These are phyloP conservation scores for Erodium texanum DNA, from an alignment of 441 rosid species.

Conservation along the genomic window DNA sequence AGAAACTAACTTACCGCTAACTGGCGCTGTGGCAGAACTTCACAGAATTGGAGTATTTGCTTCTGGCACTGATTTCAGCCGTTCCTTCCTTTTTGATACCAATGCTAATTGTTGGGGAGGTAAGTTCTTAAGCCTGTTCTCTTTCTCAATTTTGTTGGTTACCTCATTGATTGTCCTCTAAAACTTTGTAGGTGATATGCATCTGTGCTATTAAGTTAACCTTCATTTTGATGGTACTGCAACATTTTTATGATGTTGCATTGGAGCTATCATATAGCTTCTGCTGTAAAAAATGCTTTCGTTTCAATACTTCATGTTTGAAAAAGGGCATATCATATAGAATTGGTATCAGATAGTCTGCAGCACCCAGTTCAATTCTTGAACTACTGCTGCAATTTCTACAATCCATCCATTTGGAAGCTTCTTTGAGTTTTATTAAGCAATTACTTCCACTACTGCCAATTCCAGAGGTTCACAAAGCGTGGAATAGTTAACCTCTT, in stretches of 20 bases:
- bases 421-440: neutral
- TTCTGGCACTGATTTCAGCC: constrained; percentile 67
- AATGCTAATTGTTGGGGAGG: constrained; percentile 60
- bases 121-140: constrained; percentile 7
- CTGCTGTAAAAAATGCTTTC: neutral
- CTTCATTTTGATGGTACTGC: neutral
- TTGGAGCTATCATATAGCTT: neutral
- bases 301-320: too few species aligned
- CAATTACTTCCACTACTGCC: neutral
- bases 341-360: too few species aligned
- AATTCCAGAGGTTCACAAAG: neutral
- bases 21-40: constrained; percentile 42
- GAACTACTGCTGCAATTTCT: neutral
- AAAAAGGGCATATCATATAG: too few species aligned
- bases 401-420: neutral
- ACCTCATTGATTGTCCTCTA: neutral
- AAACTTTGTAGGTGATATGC: neutral
- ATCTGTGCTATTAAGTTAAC: neutral
- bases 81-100: constrained; percentile 77
- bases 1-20: neutral
- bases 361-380: neutral
- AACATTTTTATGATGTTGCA: neutral
- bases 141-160: neutral
- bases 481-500: neutral
- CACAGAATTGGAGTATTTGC: constrained; percentile 82